These are phyloP conservation scores for Saccharomycopsis hybrid DNA, from an alignment of 1,139 yeast genomes.

Conservation along the genomic window DNA sequence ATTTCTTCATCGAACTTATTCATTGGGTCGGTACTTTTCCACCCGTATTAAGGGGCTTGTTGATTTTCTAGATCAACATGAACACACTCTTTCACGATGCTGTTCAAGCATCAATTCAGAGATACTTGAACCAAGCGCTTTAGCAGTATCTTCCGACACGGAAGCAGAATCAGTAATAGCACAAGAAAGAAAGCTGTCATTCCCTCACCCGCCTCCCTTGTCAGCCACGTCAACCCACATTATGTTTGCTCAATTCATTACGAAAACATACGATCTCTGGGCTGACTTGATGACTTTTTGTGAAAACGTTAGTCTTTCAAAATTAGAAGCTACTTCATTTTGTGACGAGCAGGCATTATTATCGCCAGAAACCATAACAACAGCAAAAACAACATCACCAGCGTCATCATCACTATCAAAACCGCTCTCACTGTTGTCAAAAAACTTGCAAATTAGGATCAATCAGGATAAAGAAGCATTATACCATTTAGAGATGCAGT, in stretches of 20 bases:
- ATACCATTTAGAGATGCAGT: too few species aligned
- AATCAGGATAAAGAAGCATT: too few species aligned
- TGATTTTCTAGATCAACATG: not conserved
- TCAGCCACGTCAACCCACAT: too few species aligned
- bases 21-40: not conserved
- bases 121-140: not conserved
- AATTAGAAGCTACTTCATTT: not conserved
- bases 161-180: not conserved
- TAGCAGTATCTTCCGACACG: not conserved
- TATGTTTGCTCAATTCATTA: not conserved
- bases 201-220: too few species aligned
- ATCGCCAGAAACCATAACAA: too few species aligned
- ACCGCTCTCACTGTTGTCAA: too few species aligned
- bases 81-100: not conserved
- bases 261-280: not conserved
- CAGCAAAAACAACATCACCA: too few species aligned
- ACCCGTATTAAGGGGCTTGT: not conserved
- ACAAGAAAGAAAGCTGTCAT: not conserved
- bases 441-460: too few species aligned
- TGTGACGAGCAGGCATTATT: too few species aligned
- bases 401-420: too few species aligned
- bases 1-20: not conserved
- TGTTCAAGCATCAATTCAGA: not conserved
- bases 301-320: not conserved
- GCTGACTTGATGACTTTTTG: not conserved